Conservation (phyloP, 495 filamentous ascomycete genomes). For the Neurospora sp. region DNA sequence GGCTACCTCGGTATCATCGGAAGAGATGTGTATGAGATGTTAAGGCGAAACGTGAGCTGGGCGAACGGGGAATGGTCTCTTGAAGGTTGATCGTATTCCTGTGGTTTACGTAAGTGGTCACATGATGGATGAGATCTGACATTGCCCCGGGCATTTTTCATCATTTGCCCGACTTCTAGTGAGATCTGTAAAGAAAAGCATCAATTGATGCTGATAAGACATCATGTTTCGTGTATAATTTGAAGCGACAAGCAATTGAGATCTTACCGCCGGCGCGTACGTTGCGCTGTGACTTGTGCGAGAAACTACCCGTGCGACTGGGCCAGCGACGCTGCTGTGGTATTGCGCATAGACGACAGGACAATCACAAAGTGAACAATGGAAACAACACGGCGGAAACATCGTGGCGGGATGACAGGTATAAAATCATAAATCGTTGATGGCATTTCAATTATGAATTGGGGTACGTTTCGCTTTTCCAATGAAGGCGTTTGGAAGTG, state of each 20-base stretch:
- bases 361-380: background rate
- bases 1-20: background rate
- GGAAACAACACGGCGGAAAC: background rate
- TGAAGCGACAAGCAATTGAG: background rate
- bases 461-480: background rate
- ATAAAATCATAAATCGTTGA: background rate
- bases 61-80: background rate
- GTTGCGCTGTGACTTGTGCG: background rate
- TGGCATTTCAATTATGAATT: background rate
- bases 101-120: background rate
- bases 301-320: background rate
- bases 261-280: background rate
- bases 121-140: background rate
- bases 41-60: background rate
- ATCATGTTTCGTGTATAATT: background rate
- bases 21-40: background rate
- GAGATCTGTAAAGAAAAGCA: background rate
- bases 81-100: background rate
- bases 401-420: background rate
- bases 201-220: background rate
- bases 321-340: background rate
- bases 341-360: background rate
- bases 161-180: background rate
- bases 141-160: background rate
- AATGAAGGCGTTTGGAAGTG: background rate